These are phyloP conservation scores for Alternaria sp. DNA, from an alignment of 2,329 filamentous ascomycete species.

Conservation along the genomic window DNA sequence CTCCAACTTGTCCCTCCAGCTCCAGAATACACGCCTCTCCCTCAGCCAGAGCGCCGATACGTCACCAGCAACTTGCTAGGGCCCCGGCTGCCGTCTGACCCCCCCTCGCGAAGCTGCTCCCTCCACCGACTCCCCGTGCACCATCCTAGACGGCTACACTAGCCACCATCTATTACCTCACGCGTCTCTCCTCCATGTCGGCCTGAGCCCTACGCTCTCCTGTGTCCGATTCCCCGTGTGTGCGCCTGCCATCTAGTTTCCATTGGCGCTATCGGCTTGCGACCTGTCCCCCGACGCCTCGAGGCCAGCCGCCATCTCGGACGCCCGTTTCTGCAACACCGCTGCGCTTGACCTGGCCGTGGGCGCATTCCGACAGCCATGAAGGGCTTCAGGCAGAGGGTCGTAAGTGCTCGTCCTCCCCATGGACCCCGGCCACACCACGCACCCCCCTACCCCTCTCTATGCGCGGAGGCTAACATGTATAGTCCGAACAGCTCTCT, in stretches of 20 bases:
- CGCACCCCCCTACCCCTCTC: conserved; percentile 27
- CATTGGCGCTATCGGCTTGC: conserved; percentile 39
- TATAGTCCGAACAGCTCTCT: conserved; percentile 81
- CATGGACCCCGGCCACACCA: conserved; percentile 28
- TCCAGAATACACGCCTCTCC: conserved; percentile 11
- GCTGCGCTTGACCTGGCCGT: conserved; percentile 38
- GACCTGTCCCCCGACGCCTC: conserved; percentile 28
- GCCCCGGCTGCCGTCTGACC: conserved; percentile 28
- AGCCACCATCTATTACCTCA: conserved; percentile 33
- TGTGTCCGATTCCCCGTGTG: conserved; percentile 17
- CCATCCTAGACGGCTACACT: conserved; percentile 33
- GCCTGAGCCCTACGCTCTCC: conserved; percentile 30
- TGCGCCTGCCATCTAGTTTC: conserved; percentile 26
- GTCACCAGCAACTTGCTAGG: conserved; percentile 26
- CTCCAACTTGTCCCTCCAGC: conserved; percentile 24
- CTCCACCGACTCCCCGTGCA: conserved; percentile 33
- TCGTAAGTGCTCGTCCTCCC: conserved; percentile 69
- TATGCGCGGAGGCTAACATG: conserved; percentile 55
- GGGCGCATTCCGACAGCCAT: conserved; percentile 65
- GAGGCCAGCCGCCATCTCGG: conserved; percentile 29
- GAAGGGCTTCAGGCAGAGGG: conserved; percentile 97
- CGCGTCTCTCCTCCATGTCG: conserved; percentile 40
- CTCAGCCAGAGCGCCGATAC: conserved; percentile 17
- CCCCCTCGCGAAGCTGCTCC: conserved; percentile 29
- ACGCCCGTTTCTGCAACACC: conserved; percentile 35